phyloP scores from a whole-genome alignment of 129 eudicot genomes.

The Mikania micrantha region DNA sequence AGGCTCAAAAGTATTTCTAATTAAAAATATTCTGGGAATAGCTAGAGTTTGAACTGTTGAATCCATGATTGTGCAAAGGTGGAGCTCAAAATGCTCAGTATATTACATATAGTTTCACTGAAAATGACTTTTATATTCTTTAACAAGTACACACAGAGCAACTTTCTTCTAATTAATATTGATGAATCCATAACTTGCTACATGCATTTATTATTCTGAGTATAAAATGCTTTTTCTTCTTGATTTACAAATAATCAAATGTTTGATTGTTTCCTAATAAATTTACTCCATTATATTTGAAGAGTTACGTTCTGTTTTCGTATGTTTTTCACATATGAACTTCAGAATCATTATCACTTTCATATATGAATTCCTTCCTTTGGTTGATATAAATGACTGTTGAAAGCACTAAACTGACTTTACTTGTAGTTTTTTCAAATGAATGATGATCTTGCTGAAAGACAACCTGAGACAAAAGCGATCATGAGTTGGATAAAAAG shows the following conservation, averaged over 20 bases:
- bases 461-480: constrained; percentile 97
- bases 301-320: not conserved
- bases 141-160: not conserved
- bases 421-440: constrained; percentile 62
- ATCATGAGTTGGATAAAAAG: constrained; percentile 75
- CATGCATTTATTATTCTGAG: not conserved
- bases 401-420: constrained; percentile 23
- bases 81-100: not conserved
- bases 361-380: not conserved
- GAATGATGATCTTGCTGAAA: constrained; percentile 52
- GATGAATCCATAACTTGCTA: not conserved
- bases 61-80: not conserved
- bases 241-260: not conserved
- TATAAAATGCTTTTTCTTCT: not conserved
- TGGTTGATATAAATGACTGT: constrained; percentile 13
- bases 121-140: not conserved
- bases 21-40: not conserved
- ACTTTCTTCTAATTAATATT: not conserved
- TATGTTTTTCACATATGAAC: not conserved
- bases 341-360: not conserved
- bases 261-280: not conserved
- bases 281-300: not conserved
- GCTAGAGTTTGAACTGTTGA: not conserved
- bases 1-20: not conserved
- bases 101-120: not conserved